phyloP scores from a whole-genome alignment of 129 eudicot genomes.

The Deinandra increscens region DNA sequence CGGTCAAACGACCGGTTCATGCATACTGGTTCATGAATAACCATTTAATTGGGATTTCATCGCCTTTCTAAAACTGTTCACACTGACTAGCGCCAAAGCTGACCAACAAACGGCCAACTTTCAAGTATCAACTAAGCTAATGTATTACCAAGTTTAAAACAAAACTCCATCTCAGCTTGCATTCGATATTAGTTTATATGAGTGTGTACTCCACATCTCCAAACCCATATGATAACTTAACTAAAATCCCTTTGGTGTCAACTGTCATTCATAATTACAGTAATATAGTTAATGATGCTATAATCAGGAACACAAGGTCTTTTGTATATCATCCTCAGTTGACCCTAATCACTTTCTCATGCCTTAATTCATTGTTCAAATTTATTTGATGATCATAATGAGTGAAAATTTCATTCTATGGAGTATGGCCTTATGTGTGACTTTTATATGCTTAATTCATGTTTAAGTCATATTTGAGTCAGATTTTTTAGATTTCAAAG shows the following conservation, averaged over 20 bases:
- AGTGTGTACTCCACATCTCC: not conserved
- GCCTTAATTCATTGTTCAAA: no score
- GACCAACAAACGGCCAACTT: not conserved
- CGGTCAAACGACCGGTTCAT: not conserved
- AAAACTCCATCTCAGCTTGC: not conserved
- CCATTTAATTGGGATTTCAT: not conserved
- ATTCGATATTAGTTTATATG: not conserved
- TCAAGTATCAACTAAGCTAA: not conserved
- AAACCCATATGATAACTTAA: not conserved
- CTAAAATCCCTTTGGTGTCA: not conserved
- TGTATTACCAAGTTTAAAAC: not conserved
- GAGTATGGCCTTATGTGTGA: no score
- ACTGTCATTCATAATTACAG: no score
- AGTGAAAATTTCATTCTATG: no score
- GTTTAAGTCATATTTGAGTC: no score
- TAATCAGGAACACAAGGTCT: no score
- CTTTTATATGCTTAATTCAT: no score
- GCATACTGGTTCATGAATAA: not conserved
- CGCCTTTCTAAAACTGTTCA: not conserved
- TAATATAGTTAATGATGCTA: no score
- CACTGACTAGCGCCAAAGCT: not conserved
- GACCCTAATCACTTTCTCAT: no score
- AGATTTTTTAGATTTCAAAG: no score
- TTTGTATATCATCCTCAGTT: no score
- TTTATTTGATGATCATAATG: no score